These are phyloP conservation scores for Mycena capillaripes DNA, from an alignment of 768 basidiomycete genomes.

Conservation along the genomic window DNA sequence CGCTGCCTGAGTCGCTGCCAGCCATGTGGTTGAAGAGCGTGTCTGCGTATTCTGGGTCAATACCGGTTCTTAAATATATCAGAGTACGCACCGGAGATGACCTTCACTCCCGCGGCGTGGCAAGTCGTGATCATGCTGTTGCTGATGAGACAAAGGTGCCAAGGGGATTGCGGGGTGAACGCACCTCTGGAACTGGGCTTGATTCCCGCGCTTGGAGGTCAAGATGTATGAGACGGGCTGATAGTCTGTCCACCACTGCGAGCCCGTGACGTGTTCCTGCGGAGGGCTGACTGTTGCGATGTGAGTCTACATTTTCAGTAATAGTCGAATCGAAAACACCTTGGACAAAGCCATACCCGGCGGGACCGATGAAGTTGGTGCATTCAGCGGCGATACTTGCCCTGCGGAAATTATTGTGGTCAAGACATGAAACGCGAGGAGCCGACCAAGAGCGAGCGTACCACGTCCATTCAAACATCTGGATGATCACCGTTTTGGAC, in stretches of 20 bases:
- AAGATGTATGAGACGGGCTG: conserved; percentile 77
- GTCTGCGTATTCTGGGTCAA: conserved; percentile 46
- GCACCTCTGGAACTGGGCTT: conserved; percentile 61
- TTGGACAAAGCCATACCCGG: conserved; percentile 82
- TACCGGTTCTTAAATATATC: background rate
- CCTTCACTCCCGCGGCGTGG: conserved; percentile 68
- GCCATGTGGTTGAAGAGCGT: conserved; percentile 81
- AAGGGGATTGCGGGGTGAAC: too few relatives aligned
- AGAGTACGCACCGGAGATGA: conserved; percentile 60
- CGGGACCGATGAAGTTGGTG: conserved; percentile 74
- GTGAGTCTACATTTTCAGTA: background rate
- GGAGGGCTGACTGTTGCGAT: conserved; percentile 59
- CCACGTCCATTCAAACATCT: conserved; percentile 81
- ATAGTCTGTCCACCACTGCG: conserved; percentile 84
- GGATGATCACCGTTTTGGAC: conserved; percentile 67
- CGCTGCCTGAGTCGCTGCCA: conserved; percentile 61
- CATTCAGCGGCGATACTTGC: conserved; percentile 74
- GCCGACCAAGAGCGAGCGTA: background rate
- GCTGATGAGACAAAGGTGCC: background rate
- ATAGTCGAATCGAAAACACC: conserved; percentile 47
- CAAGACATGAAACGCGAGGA: too few relatives aligned
- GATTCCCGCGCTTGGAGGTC: conserved; percentile 75
- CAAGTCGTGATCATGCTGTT: conserved; percentile 63
- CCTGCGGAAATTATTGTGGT: conserved; percentile 33
- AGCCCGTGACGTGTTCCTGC: conserved; percentile 69